These are phyloP conservation scores for Aspergillus steynii DNA, from an alignment of 495 filamentous ascomycete species.

Conservation along the genomic window DNA sequence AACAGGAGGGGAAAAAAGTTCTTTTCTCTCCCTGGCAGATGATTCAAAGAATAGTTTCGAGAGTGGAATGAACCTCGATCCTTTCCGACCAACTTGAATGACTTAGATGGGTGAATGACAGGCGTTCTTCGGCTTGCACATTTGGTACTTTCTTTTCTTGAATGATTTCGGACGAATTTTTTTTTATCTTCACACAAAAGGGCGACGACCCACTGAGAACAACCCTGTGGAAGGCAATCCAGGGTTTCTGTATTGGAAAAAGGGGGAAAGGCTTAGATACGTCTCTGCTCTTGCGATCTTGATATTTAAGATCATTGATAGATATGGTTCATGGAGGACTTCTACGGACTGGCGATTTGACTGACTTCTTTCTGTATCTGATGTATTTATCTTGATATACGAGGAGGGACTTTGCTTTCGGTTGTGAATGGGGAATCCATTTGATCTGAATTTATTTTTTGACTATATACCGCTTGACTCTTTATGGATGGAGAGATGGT, in stretches of 20 bases:
- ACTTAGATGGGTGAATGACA: slow-evolving; percentile 18
- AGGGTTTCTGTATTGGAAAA: neutral
- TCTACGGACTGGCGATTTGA: neutral
- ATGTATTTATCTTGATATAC: neutral
- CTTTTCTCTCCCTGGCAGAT: no score
- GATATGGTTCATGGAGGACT: neutral
- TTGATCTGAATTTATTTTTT: no score
- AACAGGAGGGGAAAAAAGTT: no score
- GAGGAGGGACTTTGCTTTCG: no score
- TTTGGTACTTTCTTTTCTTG: slow-evolving; percentile 2
- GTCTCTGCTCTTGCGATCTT: neutral
- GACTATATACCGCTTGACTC: neutral
- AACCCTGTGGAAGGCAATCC: neutral
- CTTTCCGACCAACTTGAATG: slow-evolving; percentile 6
- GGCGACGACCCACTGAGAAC: neutral
- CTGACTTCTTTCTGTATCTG: neutral
- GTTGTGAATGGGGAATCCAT: no score
- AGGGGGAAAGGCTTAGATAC: neutral
- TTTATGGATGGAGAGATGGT: neutral
- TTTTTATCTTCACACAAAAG: neutral
- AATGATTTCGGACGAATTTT: slow-evolving; percentile 4
- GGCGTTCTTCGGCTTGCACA: slow-evolving; percentile 5
- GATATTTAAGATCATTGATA: neutral
- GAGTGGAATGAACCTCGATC: neutral
- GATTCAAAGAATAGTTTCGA: no score